Base-by-base conservation (phyloP, 2,329 filamentous ascomycete genomes). In the Colletotrichum sp. region DNA sequence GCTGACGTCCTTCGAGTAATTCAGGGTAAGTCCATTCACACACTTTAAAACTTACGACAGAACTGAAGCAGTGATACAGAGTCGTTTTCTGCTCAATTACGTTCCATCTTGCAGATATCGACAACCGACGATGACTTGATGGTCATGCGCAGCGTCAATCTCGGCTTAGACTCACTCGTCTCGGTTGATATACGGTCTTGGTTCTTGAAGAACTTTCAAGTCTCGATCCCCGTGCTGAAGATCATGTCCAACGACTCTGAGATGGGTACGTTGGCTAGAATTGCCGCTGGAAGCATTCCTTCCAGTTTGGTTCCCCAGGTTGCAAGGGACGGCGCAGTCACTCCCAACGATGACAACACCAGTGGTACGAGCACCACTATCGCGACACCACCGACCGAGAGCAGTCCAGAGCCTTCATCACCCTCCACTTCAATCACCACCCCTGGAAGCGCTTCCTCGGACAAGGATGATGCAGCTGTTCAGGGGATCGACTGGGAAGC, bases 131-230 rank as follows among this genome's bases (percentile, higher is more conserved):
- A 76, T 8, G 34, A 77, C 30, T 34, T 56, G 2, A 13, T 55
- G 30, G 39, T 52, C 6, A 12, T 52, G 28, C 16, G 72, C 3
- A 65, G 79, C 13, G 25, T 39, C 5, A 79, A 80, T 18, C 76
- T 79, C n/a, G 81, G 82, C 34, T 70, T 81, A 9, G 80, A 82
- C 73, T 79, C 79, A 13, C 75, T 83, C 7, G 75, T 81, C 5
- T 80, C 80, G 6, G 76, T 80, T 18, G 79, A 80, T 82, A 85
- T 86, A 8, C 85, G 87, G 3, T 82, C 85, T 10, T 90, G 88
- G 88, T 88, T 89, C 74, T 66, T 85, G 39, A 88, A 87, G 74
- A 81, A 87, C 62, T 66, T 89, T 0, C 76, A 83, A 3, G 80
- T 86, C 3, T 85, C 89, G 62, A 81, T 90, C 2, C 85, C 87